A percentile compares a stretch with the other conserved stretches of the same genome.
Evolutionary conservation across 2,329 filamentous ascomycete genomes (phyloP).

Genomic region (Aspergillus pseudotamarii): DNA sequence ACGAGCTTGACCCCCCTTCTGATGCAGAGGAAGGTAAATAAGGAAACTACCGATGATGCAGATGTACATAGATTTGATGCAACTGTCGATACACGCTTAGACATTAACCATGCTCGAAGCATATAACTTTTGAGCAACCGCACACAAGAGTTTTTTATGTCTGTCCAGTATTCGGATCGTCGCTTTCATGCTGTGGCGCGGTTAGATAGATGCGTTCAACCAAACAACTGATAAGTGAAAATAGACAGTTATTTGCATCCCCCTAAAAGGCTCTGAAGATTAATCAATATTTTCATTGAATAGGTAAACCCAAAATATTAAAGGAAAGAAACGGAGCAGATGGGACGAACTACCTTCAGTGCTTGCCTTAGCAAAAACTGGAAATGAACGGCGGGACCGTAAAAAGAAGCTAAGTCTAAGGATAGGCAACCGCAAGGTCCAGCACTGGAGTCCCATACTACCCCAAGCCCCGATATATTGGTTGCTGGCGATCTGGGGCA

Average conservation of each 20-base stretch:
- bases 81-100: constrained; percentile 3
- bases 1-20: constrained; percentile 63
- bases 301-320: background rate
- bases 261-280: background rate
- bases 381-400: background rate
- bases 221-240: background rate
- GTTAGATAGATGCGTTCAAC: background rate
- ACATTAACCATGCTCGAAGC: background rate
- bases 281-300: constrained; percentile 15
- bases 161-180: background rate
- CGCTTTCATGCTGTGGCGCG: background rate
- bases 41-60: background rate
- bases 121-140: background rate
- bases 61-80: background rate
- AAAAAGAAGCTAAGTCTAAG: background rate
- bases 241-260: background rate
- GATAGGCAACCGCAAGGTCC: background rate
- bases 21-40: constrained; percentile 21
- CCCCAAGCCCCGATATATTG: background rate
- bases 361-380: background rate
- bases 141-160: no score
- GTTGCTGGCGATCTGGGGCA: background rate
- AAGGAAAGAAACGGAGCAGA: background rate
- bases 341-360: background rate
- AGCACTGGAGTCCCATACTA: background rate